A percentile compares a stretch with the other conserved stretches of the same genome.
Conservation (phyloP, 140 eudicot genomes). For the Ambrosia hybrid region DNA sequence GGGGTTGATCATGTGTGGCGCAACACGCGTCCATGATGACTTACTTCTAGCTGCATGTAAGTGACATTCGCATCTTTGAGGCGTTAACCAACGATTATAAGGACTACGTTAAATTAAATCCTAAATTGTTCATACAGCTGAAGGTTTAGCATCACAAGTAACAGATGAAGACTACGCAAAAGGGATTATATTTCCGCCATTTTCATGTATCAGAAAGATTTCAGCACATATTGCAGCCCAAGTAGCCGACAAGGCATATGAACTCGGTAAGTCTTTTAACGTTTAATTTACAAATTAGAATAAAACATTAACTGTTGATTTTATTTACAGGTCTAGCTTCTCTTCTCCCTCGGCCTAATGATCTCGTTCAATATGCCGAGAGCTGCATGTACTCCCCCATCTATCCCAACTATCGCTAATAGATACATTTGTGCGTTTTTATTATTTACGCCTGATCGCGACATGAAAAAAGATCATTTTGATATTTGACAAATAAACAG, state of each 20-base stretch:
- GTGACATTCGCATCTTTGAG: background rate
- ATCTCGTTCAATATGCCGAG: constrained; percentile 75
- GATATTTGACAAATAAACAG: constrained; percentile 23
- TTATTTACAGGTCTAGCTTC: constrained; percentile 71
- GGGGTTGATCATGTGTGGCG: constrained; percentile 92
- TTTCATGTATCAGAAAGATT: constrained; percentile 69
- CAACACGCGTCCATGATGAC: constrained; percentile 81
- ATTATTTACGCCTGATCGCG: background rate
- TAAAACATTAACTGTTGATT: background rate
- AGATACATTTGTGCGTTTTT: constrained; percentile 8
- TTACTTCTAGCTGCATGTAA: constrained; percentile 89
- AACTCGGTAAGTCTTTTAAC: constrained; percentile 58
- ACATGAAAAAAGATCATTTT: constrained; percentile 19
- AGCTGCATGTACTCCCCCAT: constrained; percentile 88
- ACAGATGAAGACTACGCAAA: constrained; percentile 59
- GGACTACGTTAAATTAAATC: background rate
- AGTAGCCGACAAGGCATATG: constrained; percentile 88
- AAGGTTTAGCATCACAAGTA: constrained; percentile 91
- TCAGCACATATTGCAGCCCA: constrained; percentile 85
- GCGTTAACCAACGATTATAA: background rate
- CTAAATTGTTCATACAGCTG: constrained; percentile 49
- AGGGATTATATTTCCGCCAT: constrained; percentile 86
- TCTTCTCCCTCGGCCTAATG: constrained; percentile 64
- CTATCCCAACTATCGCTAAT: constrained; percentile 59
- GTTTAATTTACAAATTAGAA: background rate